These are phyloP conservation scores for Neofusicoccum kwambonambiense DNA, from an alignment of 2,329 filamentous ascomycete genomes.

Conservation along the genomic window DNA sequence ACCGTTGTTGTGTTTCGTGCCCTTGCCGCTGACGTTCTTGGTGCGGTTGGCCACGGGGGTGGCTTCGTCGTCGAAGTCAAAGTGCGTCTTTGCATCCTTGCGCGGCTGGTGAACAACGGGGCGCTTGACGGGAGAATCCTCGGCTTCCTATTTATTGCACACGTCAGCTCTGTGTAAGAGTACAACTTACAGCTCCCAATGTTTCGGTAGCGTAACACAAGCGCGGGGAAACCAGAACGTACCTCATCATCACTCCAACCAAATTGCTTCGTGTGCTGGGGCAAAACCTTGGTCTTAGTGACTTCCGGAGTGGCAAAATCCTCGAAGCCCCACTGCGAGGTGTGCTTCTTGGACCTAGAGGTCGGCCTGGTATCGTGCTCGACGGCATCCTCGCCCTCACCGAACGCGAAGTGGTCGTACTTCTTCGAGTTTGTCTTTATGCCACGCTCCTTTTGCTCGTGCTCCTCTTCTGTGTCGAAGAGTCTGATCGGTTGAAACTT, in stretches of 20 bases:
- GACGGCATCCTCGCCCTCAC: constrained; percentile 55
- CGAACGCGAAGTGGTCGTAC: constrained; percentile 83
- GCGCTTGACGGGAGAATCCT: constrained; percentile 58
- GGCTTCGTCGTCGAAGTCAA: constrained; percentile 77
- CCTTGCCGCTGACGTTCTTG: constrained; percentile 37
- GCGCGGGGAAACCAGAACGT: constrained; percentile 21
- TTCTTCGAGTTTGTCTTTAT: constrained; percentile 72
- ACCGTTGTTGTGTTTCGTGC: constrained; percentile 63
- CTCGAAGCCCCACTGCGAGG: constrained; percentile 80
- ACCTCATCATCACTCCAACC: constrained; percentile 71
- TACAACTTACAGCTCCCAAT: background rate
- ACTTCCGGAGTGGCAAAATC: constrained; percentile 86
- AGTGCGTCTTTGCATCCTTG: constrained; percentile 78
- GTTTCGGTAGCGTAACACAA: background rate
- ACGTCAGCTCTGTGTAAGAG: background rate
- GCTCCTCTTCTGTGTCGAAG: constrained; percentile 53
- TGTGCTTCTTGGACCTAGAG: constrained; percentile 54
- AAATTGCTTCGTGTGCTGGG: constrained; percentile 72
- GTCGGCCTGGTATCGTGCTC: constrained; percentile 24
- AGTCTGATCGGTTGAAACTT: constrained; percentile 55
- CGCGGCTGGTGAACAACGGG: constrained; percentile 66
- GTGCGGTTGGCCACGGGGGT: constrained; percentile 53
- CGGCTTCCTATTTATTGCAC: constrained; percentile 21
- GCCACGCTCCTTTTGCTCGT: constrained; percentile 39
- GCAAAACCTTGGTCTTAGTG: constrained; percentile 60